Evolutionary conservation across 139 green algal genomes (phyloP), one percentile per base, ranked within the genome.

Genomic region (Coelastrella sp.): DNA sequence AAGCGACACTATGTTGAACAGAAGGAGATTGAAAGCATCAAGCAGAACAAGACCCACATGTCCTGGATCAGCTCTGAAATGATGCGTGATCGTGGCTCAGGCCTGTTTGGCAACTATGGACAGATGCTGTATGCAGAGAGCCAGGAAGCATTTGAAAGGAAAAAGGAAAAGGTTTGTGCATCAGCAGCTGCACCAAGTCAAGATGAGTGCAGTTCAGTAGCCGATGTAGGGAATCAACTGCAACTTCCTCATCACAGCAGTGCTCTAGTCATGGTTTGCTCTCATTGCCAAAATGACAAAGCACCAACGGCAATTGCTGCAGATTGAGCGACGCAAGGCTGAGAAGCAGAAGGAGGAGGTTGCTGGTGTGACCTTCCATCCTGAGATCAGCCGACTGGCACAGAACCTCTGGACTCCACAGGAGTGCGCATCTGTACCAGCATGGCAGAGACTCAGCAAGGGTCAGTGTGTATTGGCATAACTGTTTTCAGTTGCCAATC

Each of bases 91-190:
- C 92, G 96, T 7, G 95, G 66, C 74, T 59, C 81, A 14, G 95
- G 93, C 11, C 87, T 87, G 1, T 97, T 96, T 91, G 89, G 91
- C 24, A 97, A 97, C 88, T 98, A 98, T 74, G 95, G 95, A 20
- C 95, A 98, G 93, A 96, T 97, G 90, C 92, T 98, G 75, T 98
- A 98, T 84, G 94, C 95, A 76, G 96, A 98, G 92, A 95, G 96
- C 11, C 72, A 96, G 79, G 94, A 97, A 85, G 72, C 85, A 8
- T 80, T 92, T 63, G 89, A 89, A 15, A 15, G 80, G 6, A 78
- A 80, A 61, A 78, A 82, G 25, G 88, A 85, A 56, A 91, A 91
- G 92, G 93, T 95, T 84, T 56, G 87, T 11, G 56, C 72, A 61
- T 6, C 7, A 49, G 72, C 72, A 78, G n/a, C 72, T 78, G 72